Percentiles rank a stretch among this genome's conserved stretches.
phyloP scores from a whole-genome alignment of 2,329 filamentous ascomycete species.

The Ceratocystis cubensis region DNA sequence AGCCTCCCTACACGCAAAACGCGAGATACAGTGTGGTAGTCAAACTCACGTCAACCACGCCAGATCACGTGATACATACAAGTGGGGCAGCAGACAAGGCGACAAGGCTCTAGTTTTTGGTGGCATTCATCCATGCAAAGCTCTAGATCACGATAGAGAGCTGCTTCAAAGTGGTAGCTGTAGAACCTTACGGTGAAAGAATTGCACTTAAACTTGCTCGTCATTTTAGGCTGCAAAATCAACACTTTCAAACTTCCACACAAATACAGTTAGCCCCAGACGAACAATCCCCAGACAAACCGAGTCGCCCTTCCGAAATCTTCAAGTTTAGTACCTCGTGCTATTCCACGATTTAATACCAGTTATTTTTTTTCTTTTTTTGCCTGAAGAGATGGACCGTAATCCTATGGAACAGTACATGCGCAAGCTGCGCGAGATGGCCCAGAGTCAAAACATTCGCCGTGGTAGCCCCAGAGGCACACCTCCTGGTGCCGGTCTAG shows the following conservation, averaged over 20 bases:
- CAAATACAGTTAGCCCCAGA: background rate
- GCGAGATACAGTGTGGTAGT: background rate
- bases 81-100: conserved; percentile 4
- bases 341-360: background rate
- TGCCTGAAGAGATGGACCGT: conserved; percentile 22
- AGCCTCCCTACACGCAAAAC: conserved; percentile 3
- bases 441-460: conserved; percentile 31
- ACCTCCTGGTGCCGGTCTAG: conserved; percentile 29
- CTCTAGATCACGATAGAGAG: background rate
- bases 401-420: conserved; percentile 40
- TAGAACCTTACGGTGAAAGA: conserved; percentile 13
- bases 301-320: conserved; percentile 1
- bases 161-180: background rate
- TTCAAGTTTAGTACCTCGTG: background rate
- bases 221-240: background rate
- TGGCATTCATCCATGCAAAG: background rate
- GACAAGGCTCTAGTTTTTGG: background rate
- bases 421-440: conserved; percentile 39
- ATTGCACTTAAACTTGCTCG: background rate
- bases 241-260: too few relatives aligned
- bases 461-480: conserved; percentile 34
- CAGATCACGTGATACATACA: conserved; percentile 8
- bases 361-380: background rate
- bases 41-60: conserved; percentile 8
- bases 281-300: background rate